phyloP scores from a whole-genome alignment of 129 eudicot species.

The Dittrichia graveolens region DNA sequence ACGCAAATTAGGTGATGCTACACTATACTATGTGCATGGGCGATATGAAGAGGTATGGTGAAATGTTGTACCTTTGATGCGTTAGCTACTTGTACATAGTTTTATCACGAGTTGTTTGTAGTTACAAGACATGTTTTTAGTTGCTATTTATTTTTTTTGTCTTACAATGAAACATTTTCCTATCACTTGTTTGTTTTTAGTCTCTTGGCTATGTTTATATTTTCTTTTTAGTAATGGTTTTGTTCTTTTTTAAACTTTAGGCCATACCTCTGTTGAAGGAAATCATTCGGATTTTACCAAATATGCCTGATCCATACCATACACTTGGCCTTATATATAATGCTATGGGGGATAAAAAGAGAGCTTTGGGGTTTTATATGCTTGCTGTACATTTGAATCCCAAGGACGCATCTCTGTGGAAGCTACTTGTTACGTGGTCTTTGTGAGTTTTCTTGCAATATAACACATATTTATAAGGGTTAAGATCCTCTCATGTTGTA shows the following conservation, averaged over 20 bases:
- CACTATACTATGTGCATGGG: conserved; percentile 71
- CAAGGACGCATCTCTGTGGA: conserved; percentile 91
- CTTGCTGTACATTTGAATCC: conserved; percentile 77
- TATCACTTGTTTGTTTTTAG: neutral
- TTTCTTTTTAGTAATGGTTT: conserved; percentile 17
- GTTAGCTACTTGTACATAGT: neutral
- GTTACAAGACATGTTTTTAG: neutral
- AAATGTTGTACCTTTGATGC: neutral
- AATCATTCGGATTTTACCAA: conserved; percentile 66
- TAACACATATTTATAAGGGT: too few species aligned
- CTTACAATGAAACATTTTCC: neutral
- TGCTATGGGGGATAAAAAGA: conserved; percentile 62
- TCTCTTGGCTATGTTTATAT: neutral
- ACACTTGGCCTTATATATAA: conserved; percentile 77
- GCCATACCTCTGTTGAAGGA: conserved; percentile 68
- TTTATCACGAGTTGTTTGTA: neutral
- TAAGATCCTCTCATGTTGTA: too few species aligned
- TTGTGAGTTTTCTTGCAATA: conserved; percentile 54
- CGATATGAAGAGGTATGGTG: conserved; percentile 71
- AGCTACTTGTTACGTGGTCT: conserved; percentile 63
- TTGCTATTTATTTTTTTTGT: neutral
- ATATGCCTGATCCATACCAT: conserved; percentile 81
- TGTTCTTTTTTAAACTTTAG: conserved; percentile 44
- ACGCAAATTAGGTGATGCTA: conserved; percentile 89
- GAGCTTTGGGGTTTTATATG: conserved; percentile 67